Evolutionary conservation across 306 rosid genomes (phyloP).

Genomic region (Fagus sylvatica): DNA sequence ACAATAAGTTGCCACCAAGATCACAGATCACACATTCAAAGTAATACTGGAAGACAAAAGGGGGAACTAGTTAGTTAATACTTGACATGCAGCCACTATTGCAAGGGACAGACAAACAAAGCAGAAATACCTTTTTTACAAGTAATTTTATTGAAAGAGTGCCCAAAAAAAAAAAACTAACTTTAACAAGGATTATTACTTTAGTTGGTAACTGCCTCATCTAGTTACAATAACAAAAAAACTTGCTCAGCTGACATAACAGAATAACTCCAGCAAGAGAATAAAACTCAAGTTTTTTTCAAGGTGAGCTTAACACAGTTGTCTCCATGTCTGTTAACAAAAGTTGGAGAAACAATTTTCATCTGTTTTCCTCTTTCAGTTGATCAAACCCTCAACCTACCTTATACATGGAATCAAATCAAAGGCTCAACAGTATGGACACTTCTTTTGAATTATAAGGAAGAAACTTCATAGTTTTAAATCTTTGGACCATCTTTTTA

Average conservation of each 20-base stretch:
- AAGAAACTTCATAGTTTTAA: not conserved
- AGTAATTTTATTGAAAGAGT: too few relatives aligned
- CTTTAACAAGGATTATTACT: not conserved
- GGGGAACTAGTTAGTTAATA: slow-evolving; percentile 7
- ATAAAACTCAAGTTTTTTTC: not conserved
- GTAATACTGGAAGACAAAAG: slow-evolving; percentile 64
- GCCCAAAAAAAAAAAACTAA: slow-evolving; percentile 2
- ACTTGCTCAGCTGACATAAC: not conserved
- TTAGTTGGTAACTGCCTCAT: not conserved
- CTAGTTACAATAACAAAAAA: not conserved
- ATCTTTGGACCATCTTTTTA: not conserved
- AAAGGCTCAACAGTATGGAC: not conserved
- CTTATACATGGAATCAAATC: not conserved
- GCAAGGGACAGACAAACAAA: not conserved
- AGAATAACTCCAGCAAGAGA: not conserved
- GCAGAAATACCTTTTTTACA: not conserved
- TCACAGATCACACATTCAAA: slow-evolving; percentile 94
- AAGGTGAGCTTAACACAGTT: not conserved
- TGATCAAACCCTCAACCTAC: not conserved
- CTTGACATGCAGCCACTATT: not conserved
- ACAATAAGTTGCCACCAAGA: slow-evolving; percentile 94
- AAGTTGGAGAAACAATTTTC: not conserved
- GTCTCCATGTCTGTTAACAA: not conserved
- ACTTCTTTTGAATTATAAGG: not conserved
- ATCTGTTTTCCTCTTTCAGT: not conserved